Evolutionary conservation across 2,329 filamentous ascomycete species (phyloP).

Genomic region (Penicillium hordei): DNA sequence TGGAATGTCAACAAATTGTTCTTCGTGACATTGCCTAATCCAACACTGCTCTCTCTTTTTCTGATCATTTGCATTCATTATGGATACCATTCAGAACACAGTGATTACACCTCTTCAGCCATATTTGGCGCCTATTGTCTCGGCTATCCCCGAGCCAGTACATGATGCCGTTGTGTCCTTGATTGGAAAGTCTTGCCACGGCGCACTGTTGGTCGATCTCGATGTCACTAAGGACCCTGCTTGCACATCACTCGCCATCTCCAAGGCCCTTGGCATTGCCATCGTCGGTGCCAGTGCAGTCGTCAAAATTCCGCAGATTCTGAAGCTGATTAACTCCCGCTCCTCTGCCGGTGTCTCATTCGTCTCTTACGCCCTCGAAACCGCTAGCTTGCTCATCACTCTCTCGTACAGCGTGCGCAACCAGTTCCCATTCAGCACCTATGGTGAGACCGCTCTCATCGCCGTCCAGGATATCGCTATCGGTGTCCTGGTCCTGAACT

Average conservation of each 20-base stretch:
- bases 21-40: neutral
- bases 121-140: slow-evolving; percentile 65
- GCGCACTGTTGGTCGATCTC: slow-evolving; percentile 78
- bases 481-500: slow-evolving; percentile 80
- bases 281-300: slow-evolving; percentile 88
- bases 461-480: slow-evolving; percentile 90
- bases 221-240: slow-evolving; percentile 68
- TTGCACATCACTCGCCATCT: slow-evolving; percentile 86
- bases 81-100: slow-evolving; percentile 44
- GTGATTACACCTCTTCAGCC: slow-evolving; percentile 47
- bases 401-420: slow-evolving; percentile 91
- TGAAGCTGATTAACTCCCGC: slow-evolving; percentile 80
- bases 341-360: slow-evolving; percentile 85
- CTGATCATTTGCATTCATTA: slow-evolving; percentile 19
- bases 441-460: slow-evolving; percentile 91
- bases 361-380: slow-evolving; percentile 90
- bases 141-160: slow-evolving; percentile 71
- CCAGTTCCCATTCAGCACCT: slow-evolving; percentile 93
- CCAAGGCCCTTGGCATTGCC: slow-evolving; percentile 87
- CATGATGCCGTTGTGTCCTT: slow-evolving; percentile 74
- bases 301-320: slow-evolving; percentile 94
- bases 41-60: neutral
- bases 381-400: slow-evolving; percentile 78
- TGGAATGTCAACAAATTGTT: slow-evolving; percentile 23
- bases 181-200: slow-evolving; percentile 82